These are phyloP conservation scores for Aspergillus indologenus DNA, from an alignment of 495 filamentous ascomycete genomes.

Conservation along the genomic window DNA sequence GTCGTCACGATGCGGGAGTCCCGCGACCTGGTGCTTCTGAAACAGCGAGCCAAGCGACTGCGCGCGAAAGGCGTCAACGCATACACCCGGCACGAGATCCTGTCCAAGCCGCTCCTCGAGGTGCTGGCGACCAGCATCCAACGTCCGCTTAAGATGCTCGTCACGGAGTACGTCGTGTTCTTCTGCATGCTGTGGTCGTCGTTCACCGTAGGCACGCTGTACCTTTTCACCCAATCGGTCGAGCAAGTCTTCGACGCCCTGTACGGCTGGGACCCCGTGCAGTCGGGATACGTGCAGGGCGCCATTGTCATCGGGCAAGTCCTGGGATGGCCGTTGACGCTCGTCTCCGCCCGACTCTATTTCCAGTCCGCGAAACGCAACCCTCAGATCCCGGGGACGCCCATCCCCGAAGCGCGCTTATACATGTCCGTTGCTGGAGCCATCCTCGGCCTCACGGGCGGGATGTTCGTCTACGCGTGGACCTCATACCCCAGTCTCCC, in stretches of 20 bases:
- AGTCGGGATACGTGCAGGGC: conserved; percentile 38
- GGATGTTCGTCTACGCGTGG: conserved; percentile 43
- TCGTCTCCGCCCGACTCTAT: conserved; percentile 29
- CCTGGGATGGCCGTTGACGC: conserved; percentile 25
- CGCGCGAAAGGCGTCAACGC: conserved; percentile 28
- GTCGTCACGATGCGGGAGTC: conserved; percentile 42
- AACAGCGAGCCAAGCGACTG: conserved; percentile 29
- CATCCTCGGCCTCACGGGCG: conserved; percentile 33
- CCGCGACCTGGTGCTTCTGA: conserved; percentile 40
- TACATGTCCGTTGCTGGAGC: conserved; percentile 33
- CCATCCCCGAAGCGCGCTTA: conserved; percentile 38
- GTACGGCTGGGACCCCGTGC: conserved; percentile 31
- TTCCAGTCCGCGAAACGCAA: conserved; percentile 32
- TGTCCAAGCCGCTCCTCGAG: conserved; percentile 22
- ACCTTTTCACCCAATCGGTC: conserved; percentile 46
- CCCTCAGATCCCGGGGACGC: conserved; percentile 28
- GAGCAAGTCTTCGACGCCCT: conserved; percentile 37
- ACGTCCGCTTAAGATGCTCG: conserved; percentile 45
- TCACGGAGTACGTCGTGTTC: conserved; percentile 54
- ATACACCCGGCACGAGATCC: conserved; percentile 39
- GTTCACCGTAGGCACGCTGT: conserved; percentile 51
- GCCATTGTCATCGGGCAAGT: conserved; percentile 38
- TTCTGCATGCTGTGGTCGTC: conserved; percentile 49
- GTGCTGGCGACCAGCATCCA: conserved; percentile 28
- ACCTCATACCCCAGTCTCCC: conserved; percentile 28